Percentiles rank a stretch among this genome's conserved stretches.
Conservation (phyloP, 768 basidiomycete species). For the Tremella yokohamensis region DNA sequence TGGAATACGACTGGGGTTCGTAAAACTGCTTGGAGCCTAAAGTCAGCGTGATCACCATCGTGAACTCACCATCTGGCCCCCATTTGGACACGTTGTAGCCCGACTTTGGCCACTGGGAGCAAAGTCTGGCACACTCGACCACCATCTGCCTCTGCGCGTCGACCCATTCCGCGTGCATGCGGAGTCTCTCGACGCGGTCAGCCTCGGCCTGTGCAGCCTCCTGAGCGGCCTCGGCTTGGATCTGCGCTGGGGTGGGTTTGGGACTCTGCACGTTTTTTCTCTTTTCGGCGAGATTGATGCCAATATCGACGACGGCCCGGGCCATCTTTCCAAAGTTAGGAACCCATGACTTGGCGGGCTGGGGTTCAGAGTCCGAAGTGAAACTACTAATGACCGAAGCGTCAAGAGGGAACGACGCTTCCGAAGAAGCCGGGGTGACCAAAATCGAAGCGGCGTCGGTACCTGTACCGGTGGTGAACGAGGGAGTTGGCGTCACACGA, state of each 20-base stretch:
- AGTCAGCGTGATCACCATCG: neutral
- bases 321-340: constrained; percentile 38
- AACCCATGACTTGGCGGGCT: constrained; percentile 27
- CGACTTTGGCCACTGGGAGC: constrained; percentile 46
- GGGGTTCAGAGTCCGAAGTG: neutral
- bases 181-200: neutral
- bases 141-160: constrained; percentile 28
- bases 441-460: constrained; percentile 10
- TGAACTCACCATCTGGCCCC: constrained; percentile 37
- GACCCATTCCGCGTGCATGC: constrained; percentile 26
- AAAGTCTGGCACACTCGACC: constrained; percentile 41
- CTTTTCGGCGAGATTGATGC: constrained; percentile 22
- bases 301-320: constrained; percentile 35
- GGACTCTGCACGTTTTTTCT: neutral
- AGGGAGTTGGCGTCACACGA: constrained; percentile 6
- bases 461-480: constrained; percentile 5
- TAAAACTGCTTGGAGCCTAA: constrained; percentile 32
- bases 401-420: constrained; percentile 6
- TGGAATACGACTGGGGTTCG: constrained; percentile 43
- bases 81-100: constrained; percentile 44
- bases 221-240: constrained; percentile 1
- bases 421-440: constrained; percentile 7
- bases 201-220: neutral
- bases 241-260: neutral
- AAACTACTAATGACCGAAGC: neutral